Evolutionary conservation across 495 filamentous ascomycete species (phyloP), one percentile per base, ranked within the genome.

Genomic region (Pseudotulostoma volvatum): DNA sequence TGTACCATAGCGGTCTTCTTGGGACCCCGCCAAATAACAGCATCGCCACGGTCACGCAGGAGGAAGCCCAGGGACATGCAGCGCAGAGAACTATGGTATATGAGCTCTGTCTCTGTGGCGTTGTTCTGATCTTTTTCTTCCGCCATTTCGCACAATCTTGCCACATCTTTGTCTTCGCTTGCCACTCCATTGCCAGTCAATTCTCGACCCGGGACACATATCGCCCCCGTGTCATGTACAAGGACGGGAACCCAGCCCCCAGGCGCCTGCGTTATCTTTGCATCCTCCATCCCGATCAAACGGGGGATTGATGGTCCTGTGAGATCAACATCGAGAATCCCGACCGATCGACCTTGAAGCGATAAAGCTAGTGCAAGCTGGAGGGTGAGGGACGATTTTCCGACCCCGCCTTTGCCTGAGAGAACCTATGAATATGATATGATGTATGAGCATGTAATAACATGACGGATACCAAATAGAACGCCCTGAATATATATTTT

Each of bases 1-100:
- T 83, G 78, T 31, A 97, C 86, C 90, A 97, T 96, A 19, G 92
- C 92, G 7, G 92, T 97, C 62, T 97, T 97, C 61, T 97, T 97
- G 1, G 90, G 90, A 0, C 90, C 90, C 34, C 90, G 76, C 90
- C 90, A 97, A 40, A 97, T 84, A 1, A 97, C 85, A 2, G 87
- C 86, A 47, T 93, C 85, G 43, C 77, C 80, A 47, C 88, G 69
- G 37, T 77, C 68, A 20, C 76, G 76, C 9, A 97, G 73, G 16
- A 97, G 70, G 54, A 97, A 94, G 17, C 84, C 90, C 1, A 97
- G 71, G 36, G 83, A 92, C 81, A 96, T 95, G 61, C 83, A 87
- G 40, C 74, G 71, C 25, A 95, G 73, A 14, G 79, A 67, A 13
- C 84, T 84, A 31, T 56, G 54, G 3, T 35, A 32, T 16, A 23